phyloP scores from a whole-genome alignment of 1,284 basidiomycete species.

The Phylloporus sp. region DNA sequence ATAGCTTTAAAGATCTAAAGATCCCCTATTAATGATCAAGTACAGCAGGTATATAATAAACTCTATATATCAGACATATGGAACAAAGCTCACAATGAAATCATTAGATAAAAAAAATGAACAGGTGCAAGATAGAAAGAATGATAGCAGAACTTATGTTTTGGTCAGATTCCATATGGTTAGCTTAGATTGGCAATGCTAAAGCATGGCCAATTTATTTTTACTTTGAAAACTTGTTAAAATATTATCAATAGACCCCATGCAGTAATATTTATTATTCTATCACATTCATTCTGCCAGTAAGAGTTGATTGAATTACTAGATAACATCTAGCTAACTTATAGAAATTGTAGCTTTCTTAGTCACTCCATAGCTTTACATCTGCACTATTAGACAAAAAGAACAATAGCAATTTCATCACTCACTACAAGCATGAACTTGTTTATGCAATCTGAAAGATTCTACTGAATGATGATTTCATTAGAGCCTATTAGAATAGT shows the following conservation, averaged over 20 bases:
- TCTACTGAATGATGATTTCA: neutral
- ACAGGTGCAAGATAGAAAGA: conserved; percentile 23
- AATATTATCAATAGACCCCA: neutral
- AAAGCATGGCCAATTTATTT: conserved; percentile 40
- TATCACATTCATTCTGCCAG: neutral
- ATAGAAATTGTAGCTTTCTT: neutral
- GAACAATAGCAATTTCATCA: neutral
- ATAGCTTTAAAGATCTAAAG: conserved; percentile 3
- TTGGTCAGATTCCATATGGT: conserved; percentile 43
- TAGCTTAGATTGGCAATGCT: conserved; percentile 39
- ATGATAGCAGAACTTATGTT: conserved; percentile 37
- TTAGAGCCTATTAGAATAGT: neutral
- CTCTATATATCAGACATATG: conserved; percentile 14
- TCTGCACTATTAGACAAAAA: neutral
- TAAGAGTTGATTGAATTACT: neutral
- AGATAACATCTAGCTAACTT: neutral
- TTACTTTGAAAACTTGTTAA: neutral
- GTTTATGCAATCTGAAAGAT: neutral
- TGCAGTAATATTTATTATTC: neutral
- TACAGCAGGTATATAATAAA: conserved; percentile 4
- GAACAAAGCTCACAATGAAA: conserved; percentile 21
- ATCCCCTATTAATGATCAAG: neutral
- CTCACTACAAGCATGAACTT: neutral
- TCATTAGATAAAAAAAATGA: conserved; percentile 16
- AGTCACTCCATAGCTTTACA: neutral